Base-by-base conservation (phyloP, 306 rosid genomes). In the Cucurbita pepo region DNA sequence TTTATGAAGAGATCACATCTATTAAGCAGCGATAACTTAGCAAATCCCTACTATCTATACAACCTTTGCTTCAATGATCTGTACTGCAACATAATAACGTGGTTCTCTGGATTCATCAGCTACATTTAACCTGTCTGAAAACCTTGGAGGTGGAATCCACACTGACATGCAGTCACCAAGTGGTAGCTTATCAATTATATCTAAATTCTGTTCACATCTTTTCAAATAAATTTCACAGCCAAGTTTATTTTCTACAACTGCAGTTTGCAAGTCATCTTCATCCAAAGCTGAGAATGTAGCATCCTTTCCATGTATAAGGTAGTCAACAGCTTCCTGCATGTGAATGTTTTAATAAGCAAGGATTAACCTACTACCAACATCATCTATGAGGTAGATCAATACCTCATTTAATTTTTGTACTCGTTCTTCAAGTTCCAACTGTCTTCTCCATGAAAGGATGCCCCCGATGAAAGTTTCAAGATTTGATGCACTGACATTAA, bases 11-110 rank as follows among this genome's bases (percentile, higher is more conserved):
- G 12, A 55, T 30, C 25, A 13, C 12, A 67, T 22, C 65, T 25
- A 61, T 10, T 50, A 50, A 70, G 70, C 22, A 47, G 44, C 41
- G 37, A 21, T 59, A 66, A 19, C 22, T 71, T 75, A 21, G 62
- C 73, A 67, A 72, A 66, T 52, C 71, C 72, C 77, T 72, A 78
- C 59, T 56, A 78, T 25, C 63, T 66, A 36, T 66, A 71, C 79
- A 65, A 94, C 99, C 99, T 94, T 91, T 79, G 97, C 97, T 84
- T 91, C 92, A 69, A 86, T 83, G 60, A 94, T 91, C 86, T 89
- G 96, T 37, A 94, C 85, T 53, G 95, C 90, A 78, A 94, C 79
- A 82, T 89, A 89, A 79, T 80, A 91, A 5, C 97, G 96, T 19
- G 92, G 83, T 77, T 91, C 96, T 81, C 96, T 89, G 11, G 86